Base-by-base conservation (phyloP, 2,329 filamentous ascomycete species). In the Colletotrichum lini region DNA sequence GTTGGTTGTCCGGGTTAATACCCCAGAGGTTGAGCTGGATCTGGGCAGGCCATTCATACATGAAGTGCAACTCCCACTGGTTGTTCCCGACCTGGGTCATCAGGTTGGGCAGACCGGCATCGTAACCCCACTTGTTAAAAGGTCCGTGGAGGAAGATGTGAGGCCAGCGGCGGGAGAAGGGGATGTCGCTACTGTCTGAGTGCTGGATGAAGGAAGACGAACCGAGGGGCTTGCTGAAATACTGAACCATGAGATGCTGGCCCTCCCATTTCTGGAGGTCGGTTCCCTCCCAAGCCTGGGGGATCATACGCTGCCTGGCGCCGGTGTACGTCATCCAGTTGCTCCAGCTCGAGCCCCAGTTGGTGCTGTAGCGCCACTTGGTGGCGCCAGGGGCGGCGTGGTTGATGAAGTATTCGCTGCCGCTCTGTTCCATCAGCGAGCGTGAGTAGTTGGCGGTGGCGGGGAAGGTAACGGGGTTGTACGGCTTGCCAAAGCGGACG, bases 21-120 rank as follows among this genome's bases (percentile, higher is more conserved):
- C 90, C 91, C 90, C 91, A 92, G 6, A 91, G 84, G 74, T 92
- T 92, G 70, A 92, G 80, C 75, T 92, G 90, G 67, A 89, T 86
- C 58, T 86, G 80, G 3, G 87, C 86, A 7, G 90, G 90, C 86
- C 89, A 92, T 76, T 92, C 90, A 4, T 85, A 83, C 84, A 91
- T 87, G 70, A 91, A 89, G 73, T 89, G 84, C 74, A 87, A 88
- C 23, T 83, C 81, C 91, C 91, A 92, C 3, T 81, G 79, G 18
- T 84, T 83, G 62, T 89, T 83, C 23, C 80, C 78, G 7, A 82
- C 81, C 54, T 88, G 68, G 40, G 38, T 54, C 68, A 71, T 71
- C 5, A 71, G 47, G 65, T 71, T 71, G 18, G 68, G 68, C 35
- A 71, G 65, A 15, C 91, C 90, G 30, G 85, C 83, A 76, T 92